These are phyloP conservation scores for Potentilla sterilis DNA, from an alignment of 306 rosid genomes.

Conservation along the genomic window DNA sequence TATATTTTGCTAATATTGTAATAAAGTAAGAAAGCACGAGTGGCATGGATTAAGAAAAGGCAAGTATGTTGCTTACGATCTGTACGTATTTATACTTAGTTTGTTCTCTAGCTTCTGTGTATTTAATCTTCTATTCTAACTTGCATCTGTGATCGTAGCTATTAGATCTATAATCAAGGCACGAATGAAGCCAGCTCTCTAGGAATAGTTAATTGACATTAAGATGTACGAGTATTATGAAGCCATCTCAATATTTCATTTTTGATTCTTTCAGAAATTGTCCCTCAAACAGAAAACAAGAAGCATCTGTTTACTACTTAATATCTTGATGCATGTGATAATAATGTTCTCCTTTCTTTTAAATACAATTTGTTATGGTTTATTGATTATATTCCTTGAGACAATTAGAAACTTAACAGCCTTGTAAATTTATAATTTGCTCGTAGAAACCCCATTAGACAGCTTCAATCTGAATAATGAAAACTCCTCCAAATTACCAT, in stretches of 20 bases:
- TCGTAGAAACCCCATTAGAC: background rate
- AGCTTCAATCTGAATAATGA: background rate
- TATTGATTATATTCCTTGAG: background rate
- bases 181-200: background rate
- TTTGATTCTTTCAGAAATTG: background rate
- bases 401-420: slow-evolving; percentile 17
- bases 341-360: background rate
- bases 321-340: background rate
- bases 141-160: background rate
- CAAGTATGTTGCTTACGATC: background rate
- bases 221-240: background rate
- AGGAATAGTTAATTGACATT: background rate
- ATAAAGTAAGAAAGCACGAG: background rate
- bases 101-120: too few species aligned
- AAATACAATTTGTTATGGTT: background rate
- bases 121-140: background rate
- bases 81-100: too few species aligned
- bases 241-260: background rate
- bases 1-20: too few species aligned
- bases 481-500: background rate
- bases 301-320: background rate
- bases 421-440: background rate
- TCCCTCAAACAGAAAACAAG: background rate
- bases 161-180: background rate
- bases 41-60: background rate